Evolutionary conservation across 2,329 filamentous ascomycete genomes (phyloP), one percentile per base, ranked within the genome.

Genomic region (Penicillium sclerotiorum): DNA sequence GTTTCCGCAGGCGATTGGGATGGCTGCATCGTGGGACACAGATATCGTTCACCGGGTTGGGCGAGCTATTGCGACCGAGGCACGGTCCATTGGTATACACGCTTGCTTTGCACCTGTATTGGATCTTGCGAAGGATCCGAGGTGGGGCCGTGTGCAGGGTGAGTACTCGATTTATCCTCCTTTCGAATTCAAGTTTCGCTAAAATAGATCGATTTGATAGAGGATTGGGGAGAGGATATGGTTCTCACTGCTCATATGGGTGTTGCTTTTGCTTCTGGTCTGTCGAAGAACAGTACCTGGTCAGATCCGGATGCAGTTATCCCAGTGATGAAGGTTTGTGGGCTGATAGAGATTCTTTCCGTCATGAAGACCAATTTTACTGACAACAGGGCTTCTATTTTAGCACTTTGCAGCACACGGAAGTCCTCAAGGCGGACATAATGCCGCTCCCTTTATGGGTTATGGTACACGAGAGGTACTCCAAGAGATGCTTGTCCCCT

Each of bases 221-320:
- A 77, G 60, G 72, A 69, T n/a, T 77, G 74, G 74, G 74, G 74
- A 1, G 74, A 77, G 47, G 74, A 77, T 51, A 75, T 74, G 55
- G 56, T 75, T 1, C 55, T 77, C 11, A 76, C 74, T 0, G 71
- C 73, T 8, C 65, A 71, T 21, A 76, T 77, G 73, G 74, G 74
- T 6, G 71, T 76, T 12, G 73, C 74, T 1, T 75, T 73, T 50
- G 63, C 73, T 0, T 72, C 68, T 5, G 73, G 74, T 0, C 47
- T 77, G 15, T 76, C 73, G 2, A 77, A 77, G 46, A 75, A 77
- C 42, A 62, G 72, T 13, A 72, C 71, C 5, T 75, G 71, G 73
- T 63, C 66, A 5, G 70, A 73, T 2, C 60, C 65, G 0, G 73
- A 77, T 57, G 74, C 74, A 5, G 70, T 77, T 7, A 71, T 66